phyloP scores from a whole-genome alignment of 768 basidiomycete species.

The Filobasidium floriforme region DNA sequence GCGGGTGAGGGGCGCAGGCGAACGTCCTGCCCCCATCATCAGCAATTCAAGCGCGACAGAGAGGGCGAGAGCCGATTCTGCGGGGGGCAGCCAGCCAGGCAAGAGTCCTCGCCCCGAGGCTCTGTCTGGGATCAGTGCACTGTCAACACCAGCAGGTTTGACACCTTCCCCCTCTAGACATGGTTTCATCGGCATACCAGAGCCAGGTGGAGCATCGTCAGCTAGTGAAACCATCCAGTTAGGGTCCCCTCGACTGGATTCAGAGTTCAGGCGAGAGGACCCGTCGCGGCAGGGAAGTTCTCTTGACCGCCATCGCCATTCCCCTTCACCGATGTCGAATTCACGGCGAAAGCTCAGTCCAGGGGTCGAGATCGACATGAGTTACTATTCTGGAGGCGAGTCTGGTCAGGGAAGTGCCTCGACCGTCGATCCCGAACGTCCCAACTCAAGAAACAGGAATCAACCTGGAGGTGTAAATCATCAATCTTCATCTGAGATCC shows the following conservation, averaged over 20 bases:
- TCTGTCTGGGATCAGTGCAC: not conserved
- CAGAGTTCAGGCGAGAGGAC: not conserved
- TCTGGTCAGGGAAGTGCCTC: not conserved
- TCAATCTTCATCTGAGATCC: not conserved
- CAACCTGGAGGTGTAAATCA: not conserved
- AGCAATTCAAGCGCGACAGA: not conserved
- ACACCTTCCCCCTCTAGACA: not conserved
- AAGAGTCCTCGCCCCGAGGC: not conserved
- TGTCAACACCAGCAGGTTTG: not conserved
- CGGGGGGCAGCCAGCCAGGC: not conserved
- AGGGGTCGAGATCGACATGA: conserved; percentile 6
- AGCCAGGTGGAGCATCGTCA: not conserved
- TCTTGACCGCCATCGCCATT: not conserved
- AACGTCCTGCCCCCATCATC: not conserved
- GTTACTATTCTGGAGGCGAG: conserved; percentile 7
- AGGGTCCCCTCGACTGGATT: not conserved
- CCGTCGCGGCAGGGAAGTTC: not conserved
- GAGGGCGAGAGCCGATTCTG: not conserved
- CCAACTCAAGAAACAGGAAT: not conserved
- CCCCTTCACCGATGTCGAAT: not conserved
- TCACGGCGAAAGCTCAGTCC: not conserved
- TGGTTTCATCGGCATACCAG: not conserved
- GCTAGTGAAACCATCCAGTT: not conserved
- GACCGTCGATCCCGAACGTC: not conserved
- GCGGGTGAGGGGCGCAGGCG: conserved; percentile 25